Conservation (phyloP, 2,329 filamentous ascomycete species). For the Lachnellula subtilissima region DNA sequence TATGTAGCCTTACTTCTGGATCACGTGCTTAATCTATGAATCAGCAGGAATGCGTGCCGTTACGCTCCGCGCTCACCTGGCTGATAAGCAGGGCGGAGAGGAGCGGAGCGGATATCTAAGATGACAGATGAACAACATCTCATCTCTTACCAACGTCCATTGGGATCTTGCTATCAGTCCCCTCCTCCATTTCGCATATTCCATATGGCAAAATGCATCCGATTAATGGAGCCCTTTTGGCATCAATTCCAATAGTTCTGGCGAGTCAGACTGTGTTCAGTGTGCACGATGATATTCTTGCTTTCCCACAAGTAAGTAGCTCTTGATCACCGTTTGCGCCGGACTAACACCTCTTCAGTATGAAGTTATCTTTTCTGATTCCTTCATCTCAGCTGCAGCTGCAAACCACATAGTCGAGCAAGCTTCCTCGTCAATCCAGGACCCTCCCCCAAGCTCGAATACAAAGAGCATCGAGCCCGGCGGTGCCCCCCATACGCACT, state of each 20-base stretch:
- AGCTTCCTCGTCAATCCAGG: slow-evolving; percentile 21
- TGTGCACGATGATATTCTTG: slow-evolving; percentile 67
- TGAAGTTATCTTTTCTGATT: slow-evolving; percentile 57
- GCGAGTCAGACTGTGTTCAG: slow-evolving; percentile 59
- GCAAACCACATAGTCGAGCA: slow-evolving; percentile 45
- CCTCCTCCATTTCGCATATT: slow-evolving; percentile 10
- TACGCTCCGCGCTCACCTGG: too few species aligned
- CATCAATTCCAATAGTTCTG: slow-evolving; percentile 34
- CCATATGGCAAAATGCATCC: slow-evolving; percentile 32
- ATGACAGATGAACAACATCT: background rate
- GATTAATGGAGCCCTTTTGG: slow-evolving; percentile 25
- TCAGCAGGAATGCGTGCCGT: too few species aligned
- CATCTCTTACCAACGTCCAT: background rate
- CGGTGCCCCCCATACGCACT: slow-evolving; percentile 5
- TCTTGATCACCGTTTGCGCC: background rate
- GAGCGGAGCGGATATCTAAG: too few species aligned
- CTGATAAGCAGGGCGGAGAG: too few species aligned
- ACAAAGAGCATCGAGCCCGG: slow-evolving; percentile 23
- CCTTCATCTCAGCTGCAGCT: slow-evolving; percentile 54
- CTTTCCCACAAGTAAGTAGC: slow-evolving; percentile 60
- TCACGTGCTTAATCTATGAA: background rate
- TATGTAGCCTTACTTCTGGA: background rate
- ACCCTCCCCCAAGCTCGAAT: slow-evolving; percentile 17
- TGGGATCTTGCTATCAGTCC: background rate
- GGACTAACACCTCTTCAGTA: slow-evolving; percentile 44